Percentiles rank a stretch among this genome's conserved stretches.
Conservation (phyloP, 768 basidiomycete species). For the Agaricus blazei region DNA sequence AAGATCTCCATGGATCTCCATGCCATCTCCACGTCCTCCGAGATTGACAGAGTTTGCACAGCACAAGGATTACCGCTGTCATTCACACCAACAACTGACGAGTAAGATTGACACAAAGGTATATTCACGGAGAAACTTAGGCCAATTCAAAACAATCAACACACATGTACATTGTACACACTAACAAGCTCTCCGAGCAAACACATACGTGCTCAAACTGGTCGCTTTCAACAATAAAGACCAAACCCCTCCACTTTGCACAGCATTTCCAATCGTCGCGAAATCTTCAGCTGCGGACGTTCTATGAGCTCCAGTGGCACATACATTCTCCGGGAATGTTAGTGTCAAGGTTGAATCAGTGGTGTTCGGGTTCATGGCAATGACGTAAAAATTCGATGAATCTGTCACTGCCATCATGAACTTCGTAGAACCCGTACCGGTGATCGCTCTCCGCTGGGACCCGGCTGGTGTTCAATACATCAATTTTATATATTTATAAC, state of each 20-base stretch:
- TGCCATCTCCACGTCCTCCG: no score
- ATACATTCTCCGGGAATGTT: constrained; percentile 28
- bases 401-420: constrained; percentile 27
- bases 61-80: no score
- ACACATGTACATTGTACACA: neutral
- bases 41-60: no score
- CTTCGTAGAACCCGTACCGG: constrained; percentile 25
- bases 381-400: constrained; percentile 22
- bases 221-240: constrained; percentile 23
- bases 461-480: constrained; percentile 20
- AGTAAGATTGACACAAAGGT: neutral
- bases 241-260: constrained; percentile 20
- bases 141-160: neutral
- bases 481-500: neutral
- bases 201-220: constrained; percentile 32
- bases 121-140: neutral
- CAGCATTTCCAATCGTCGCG: constrained; percentile 21
- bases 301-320: constrained; percentile 22
- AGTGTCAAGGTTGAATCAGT: constrained; percentile 22
- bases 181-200: constrained; percentile 23
- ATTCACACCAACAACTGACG: no score
- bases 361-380: constrained; percentile 31
- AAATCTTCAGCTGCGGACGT: constrained; percentile 33
- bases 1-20: no score
- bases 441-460: constrained; percentile 28